phyloP scores from a whole-genome alignment of 192 early-diverging fungal species.

The Umbelopsis isabellina region DNA sequence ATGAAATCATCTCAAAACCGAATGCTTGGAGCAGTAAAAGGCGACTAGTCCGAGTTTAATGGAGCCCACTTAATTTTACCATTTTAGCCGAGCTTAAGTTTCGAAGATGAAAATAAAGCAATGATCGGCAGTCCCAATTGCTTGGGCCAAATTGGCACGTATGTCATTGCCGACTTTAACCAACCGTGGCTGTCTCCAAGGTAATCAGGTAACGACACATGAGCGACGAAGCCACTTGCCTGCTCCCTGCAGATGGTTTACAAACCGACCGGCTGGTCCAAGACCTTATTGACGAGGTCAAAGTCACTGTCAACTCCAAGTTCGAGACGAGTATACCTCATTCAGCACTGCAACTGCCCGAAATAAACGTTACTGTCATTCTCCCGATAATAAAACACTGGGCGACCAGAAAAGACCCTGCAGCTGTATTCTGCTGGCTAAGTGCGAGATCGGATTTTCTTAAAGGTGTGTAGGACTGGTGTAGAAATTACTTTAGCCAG shows the following conservation, averaged over 20 bases:
- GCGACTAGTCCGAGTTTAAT: too few species aligned
- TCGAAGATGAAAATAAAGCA: too few species aligned
- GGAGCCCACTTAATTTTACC: too few species aligned
- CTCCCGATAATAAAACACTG: conserved; percentile 42
- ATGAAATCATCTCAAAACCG: too few species aligned
- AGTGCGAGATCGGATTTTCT: conserved; percentile 43
- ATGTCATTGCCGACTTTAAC: too few species aligned
- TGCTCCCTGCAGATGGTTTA: background rate
- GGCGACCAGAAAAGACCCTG: conserved; percentile 38
- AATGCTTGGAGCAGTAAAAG: too few species aligned
- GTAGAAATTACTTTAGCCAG: background rate
- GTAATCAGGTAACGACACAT: background rate
- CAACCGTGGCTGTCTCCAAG: too few species aligned
- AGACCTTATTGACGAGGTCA: background rate
- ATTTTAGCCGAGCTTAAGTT: too few species aligned
- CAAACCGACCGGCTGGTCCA: background rate
- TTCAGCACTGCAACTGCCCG: conserved; percentile 21
- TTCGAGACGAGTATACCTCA: background rate
- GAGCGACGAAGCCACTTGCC: background rate
- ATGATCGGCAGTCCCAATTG: too few species aligned
- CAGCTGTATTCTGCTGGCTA: conserved; percentile 41
- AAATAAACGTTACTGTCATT: conserved; percentile 41
- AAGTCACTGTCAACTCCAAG: background rate
- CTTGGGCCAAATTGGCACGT: too few species aligned
- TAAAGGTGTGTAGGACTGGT: conserved; percentile 27